Conservation (phyloP, 345 rosid genomes). For the Cardamine chenopodiifolia region DNA sequence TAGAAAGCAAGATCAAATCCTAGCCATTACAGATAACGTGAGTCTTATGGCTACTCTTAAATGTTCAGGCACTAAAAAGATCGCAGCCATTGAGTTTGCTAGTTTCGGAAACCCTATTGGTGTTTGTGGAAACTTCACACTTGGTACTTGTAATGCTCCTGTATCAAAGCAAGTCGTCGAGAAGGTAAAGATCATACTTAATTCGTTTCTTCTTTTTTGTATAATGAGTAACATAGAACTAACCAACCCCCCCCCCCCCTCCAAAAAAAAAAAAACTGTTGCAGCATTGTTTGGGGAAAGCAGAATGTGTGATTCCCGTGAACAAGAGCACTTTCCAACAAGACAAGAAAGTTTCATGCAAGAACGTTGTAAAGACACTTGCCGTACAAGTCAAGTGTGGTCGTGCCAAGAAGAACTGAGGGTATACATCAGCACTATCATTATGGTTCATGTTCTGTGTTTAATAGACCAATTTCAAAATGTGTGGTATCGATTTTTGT, state of each 20-base stretch:
- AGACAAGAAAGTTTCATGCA: constrained; percentile 48
- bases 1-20: constrained; percentile 45
- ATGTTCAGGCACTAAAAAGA: constrained; percentile 56
- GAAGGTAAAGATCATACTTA: constrained; percentile 44
- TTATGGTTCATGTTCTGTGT: constrained; percentile 17
- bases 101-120: constrained; percentile 83
- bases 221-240: background rate
- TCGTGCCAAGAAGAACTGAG: constrained; percentile 39
- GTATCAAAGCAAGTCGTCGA: constrained; percentile 61
- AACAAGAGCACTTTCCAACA: constrained; percentile 47
- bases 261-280: background rate
- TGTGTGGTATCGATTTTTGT: constrained; percentile 30
- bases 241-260: constrained; percentile 13
- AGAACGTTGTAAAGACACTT: constrained; percentile 50
- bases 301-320: constrained; percentile 55
- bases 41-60: constrained; percentile 54
- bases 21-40: constrained; percentile 44
- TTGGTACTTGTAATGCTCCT: constrained; percentile 63
- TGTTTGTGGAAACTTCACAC: constrained; percentile 55
- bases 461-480: constrained; percentile 24
- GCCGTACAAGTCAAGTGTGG: constrained; percentile 76
- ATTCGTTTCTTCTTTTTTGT: background rate
- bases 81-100: constrained; percentile 69
- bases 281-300: constrained; percentile 71
- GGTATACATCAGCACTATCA: background rate